Base-by-base conservation (phyloP, 2,329 filamentous ascomycete genomes). In the Alternaria solani region DNA sequence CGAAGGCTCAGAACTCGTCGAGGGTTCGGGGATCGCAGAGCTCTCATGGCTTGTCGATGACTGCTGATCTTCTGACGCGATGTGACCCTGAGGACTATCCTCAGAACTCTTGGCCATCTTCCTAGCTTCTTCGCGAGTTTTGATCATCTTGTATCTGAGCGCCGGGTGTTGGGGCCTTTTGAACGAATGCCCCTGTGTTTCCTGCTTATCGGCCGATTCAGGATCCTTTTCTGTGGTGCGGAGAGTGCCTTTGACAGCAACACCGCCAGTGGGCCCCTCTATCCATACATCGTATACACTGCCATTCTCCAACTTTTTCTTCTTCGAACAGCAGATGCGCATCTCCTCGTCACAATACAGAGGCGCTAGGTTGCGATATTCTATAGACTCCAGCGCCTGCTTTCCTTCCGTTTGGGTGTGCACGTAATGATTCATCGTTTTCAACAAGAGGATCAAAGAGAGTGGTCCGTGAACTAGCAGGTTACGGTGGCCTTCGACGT, bases 391-490 rank as follows among this genome's bases (percentile, higher is more conserved):
- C 23, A 94, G 79, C 18, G 71, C 67, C 48, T 79, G 75, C n/a
- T 46, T 32, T 9, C 34, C 41, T 8, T 57, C 26, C 2, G 42
- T 51, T n/a, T 39, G 44, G 4, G n/a, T 42, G 2, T 53, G 12
- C 23, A 66, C 32, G 18, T 67, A 55, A 16, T 58, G 61, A 49
- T 83, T 80, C 25, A 96, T 77, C 5, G 90, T 83, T 16, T 88
- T 86, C 36, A 96, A 83, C 83, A 97, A 88, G 6, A 98, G 82
- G 0, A 90, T 89, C 41, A 96, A 84, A 1, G 88, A 88, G 55
- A 99, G 81, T 1, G 95, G 94, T 0, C 95, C 95, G 72, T 98
- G 95, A 56, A 98, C 91, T 16, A 98, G 84, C 26, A 93, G 82
- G 61, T 89, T 86, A 5, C 84, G 84, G 75, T 96, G 89, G 11